Conservation (phyloP, 2,329 filamentous ascomycete genomes). For the Curvularia sp. region DNA sequence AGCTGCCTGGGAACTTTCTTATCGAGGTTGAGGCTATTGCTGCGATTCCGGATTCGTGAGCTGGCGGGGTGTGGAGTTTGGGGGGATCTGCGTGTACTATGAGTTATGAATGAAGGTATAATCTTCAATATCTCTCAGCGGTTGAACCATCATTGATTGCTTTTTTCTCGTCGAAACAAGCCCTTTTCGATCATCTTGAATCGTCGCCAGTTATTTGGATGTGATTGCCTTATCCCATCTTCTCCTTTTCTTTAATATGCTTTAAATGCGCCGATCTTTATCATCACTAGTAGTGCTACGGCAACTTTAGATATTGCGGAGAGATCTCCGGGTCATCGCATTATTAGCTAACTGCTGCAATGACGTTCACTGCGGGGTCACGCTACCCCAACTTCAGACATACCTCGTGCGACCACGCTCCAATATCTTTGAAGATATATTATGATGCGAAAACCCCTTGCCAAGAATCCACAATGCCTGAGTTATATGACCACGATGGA, state of each 20-base stretch:
- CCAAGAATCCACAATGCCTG: constrained; percentile 25
- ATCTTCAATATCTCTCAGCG: background rate
- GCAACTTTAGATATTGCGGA: background rate
- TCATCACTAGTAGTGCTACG: background rate
- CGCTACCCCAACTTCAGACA: background rate
- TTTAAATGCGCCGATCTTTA: background rate
- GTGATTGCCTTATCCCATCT: background rate
- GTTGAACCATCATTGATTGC: background rate
- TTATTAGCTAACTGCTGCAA: background rate
- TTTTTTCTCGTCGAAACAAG: background rate
- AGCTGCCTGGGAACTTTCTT: constrained; percentile 41
- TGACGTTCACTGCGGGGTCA: constrained; percentile 1
- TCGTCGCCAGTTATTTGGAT: background rate
- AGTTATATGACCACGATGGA: constrained; percentile 27
- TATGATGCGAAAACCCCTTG: background rate
- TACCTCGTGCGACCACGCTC: background rate
- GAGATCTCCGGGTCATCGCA: background rate
- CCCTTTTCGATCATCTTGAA: background rate
- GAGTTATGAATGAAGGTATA: background rate
- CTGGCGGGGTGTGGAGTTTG: background rate
- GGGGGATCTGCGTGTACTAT: background rate
- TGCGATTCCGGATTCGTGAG: constrained; percentile 36
- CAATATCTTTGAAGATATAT: background rate
- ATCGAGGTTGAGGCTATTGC: constrained; percentile 46
- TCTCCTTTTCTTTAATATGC: background rate